Evolutionary conservation across 306 rosid genomes (phyloP), one percentile per base, ranked within the genome.

Genomic region (Senna tora): DNA sequence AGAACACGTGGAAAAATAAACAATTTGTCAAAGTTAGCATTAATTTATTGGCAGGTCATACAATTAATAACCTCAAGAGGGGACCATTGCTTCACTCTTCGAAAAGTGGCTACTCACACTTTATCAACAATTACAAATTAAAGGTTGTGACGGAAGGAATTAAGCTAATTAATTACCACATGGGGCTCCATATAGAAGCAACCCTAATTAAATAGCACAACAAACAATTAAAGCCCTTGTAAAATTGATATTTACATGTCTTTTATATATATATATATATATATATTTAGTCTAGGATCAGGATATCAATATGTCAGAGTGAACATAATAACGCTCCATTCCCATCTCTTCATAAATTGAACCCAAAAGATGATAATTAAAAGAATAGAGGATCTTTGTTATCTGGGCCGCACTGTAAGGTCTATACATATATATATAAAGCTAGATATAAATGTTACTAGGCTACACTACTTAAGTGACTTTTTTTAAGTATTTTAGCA

Each of bases 121-220:
- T 88, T 83, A 88, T 88, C 87, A 87, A 76, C 93, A 69, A 84
- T 82, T 73, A 77, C 93, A 81, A 90, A 90, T n/a, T n/a, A 25
- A 25, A 87, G 86, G 80, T 81, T 69, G 81, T 33, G 45, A 59
- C 84, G 20, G 3, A 38, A 85, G 20, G 3, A 38, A 61, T 55
- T 79, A 51, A 25, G 30, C 30, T 25, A 25, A 25, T 25, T 25
- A 25, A n/a, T n/a, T 25, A 25, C 84, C 91, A 88, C 91, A 83
- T 80, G 86, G 74, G 47, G 90, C 76, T 19, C 59, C 14, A 52
- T 17, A 13, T 17, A 13, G 20, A 19, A 25, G 30, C 30, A 25
- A 25, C 30, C 30, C 30, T 3, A 25, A 25, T 3, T 3, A 25
- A 25, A 25, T 25, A 25, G 30, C 30, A 25, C 30, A 25, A 25